Evolutionary conservation across 2,329 filamentous ascomycete genomes (phyloP).

Genomic region (Beauveria rudraprayagi): DNA sequence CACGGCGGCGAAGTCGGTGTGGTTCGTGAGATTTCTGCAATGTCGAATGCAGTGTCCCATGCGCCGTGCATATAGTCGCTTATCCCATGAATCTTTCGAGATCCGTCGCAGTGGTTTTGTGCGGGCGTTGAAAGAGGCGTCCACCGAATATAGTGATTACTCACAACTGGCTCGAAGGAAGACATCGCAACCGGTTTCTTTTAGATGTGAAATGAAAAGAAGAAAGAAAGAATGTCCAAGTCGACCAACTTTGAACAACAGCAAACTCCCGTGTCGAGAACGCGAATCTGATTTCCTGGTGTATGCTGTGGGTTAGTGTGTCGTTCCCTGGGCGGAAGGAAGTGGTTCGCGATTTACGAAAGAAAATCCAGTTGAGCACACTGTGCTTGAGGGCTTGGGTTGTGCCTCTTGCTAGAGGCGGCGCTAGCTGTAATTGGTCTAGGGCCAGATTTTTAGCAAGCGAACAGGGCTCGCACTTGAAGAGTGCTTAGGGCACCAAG

Average conservation of each 20-base stretch:
- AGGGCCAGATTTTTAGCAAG: conserved; percentile 24
- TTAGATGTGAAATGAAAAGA: conserved; percentile 23
- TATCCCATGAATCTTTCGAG: background rate
- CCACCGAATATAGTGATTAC: conserved; percentile 25
- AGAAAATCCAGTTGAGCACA: conserved; percentile 31
- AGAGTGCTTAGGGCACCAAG: conserved; percentile 32
- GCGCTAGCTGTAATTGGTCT: conserved; percentile 27
- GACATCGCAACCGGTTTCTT: conserved; percentile 48
- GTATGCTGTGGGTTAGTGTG: conserved; percentile 35
- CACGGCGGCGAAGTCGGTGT: background rate
- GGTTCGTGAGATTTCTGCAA: background rate
- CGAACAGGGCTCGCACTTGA: conserved; percentile 26
- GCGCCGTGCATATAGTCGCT: background rate
- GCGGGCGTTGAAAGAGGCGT: background rate
- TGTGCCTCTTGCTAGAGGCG: conserved; percentile 27
- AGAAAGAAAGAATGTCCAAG: conserved; percentile 25
- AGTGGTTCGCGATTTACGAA: conserved; percentile 31
- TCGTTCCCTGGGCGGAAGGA: conserved; percentile 26
- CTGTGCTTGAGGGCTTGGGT: conserved; percentile 25
- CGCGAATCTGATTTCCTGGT: conserved; percentile 29
- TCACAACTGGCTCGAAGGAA: conserved; percentile 64
- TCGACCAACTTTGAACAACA: conserved; percentile 23
- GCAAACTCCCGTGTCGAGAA: conserved; percentile 30
- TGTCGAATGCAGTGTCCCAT: background rate
- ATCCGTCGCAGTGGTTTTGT: conserved; percentile 1